Conservation (phyloP, 176 grass and related monocot species). For the Elaeis guineensis region DNA sequence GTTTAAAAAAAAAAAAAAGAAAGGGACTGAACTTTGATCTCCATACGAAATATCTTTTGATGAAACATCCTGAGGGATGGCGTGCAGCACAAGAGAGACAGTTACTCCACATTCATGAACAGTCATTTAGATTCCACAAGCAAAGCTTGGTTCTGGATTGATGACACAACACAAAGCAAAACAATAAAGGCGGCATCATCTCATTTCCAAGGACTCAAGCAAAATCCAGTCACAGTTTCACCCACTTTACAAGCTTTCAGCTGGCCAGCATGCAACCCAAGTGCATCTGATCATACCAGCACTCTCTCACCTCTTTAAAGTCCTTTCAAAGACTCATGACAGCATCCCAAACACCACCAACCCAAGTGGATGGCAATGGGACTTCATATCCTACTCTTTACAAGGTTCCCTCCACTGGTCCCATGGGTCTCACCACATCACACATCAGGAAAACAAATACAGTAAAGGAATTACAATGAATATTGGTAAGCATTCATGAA, state of each 20-base stretch:
- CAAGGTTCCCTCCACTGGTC: not conserved
- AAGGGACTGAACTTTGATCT: too few relatives aligned
- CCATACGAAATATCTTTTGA: not conserved
- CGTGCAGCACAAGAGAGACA: not conserved
- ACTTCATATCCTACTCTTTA: not conserved
- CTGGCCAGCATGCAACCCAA: conserved; percentile 5
- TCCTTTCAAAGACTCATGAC: not conserved
- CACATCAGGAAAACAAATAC: not conserved
- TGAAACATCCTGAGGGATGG: not conserved
- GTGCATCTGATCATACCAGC: not conserved
- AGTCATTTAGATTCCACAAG: not conserved
- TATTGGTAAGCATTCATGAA: not conserved
- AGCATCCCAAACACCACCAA: not conserved
- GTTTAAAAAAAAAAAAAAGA: too few relatives aligned
- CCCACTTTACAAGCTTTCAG: conserved; percentile 3
- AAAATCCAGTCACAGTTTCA: conserved; percentile 1
- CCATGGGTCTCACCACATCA: not conserved
- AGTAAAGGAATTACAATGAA: not conserved
- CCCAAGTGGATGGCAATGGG: not conserved
- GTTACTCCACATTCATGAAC: too few relatives aligned
- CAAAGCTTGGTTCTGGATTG: not conserved
- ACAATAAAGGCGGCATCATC: not conserved
- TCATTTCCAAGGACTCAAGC: not conserved
- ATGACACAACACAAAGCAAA: not conserved
- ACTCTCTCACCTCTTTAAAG: not conserved